phyloP scores from a whole-genome alignment of 176 grass and related monocot genomes.

The Triticum urartu region DNA sequence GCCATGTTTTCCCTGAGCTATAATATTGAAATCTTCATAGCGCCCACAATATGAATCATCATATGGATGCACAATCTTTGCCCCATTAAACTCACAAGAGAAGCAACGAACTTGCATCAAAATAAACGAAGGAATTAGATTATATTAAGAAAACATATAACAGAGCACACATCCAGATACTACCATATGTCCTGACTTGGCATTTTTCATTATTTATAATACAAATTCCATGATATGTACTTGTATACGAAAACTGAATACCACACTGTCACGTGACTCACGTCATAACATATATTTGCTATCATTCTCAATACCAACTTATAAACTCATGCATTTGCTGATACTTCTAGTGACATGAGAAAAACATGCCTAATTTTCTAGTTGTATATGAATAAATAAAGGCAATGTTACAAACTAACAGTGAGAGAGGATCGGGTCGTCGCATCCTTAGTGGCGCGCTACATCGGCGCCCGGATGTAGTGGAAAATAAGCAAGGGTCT shows the following conservation, averaged over 20 bases:
- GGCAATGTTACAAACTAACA: too few species aligned
- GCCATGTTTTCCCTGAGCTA: background rate
- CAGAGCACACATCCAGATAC: too few species aligned
- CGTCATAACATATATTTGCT: background rate
- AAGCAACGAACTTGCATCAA: conserved; percentile 6
- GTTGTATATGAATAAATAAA: background rate
- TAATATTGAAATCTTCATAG: background rate
- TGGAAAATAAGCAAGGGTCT: too few species aligned
- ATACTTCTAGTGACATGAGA: too few species aligned
- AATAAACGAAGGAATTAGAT: background rate
- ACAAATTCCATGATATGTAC: background rate
- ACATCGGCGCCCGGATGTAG: too few species aligned
- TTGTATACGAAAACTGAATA: background rate
- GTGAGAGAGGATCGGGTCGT: too few species aligned
- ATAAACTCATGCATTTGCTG: too few species aligned
- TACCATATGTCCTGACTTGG: background rate
- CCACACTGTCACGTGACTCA: background rate
- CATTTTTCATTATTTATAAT: background rate
- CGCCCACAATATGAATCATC: background rate
- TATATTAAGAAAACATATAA: background rate
- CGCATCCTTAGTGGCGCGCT: too few species aligned
- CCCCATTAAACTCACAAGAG: background rate
- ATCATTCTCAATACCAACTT: background rate
- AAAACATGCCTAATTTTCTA: too few species aligned
- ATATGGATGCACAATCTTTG: conserved; percentile 22